phyloP scores from a whole-genome alignment of 257 asterid species.

The Solanum medicagineum region DNA sequence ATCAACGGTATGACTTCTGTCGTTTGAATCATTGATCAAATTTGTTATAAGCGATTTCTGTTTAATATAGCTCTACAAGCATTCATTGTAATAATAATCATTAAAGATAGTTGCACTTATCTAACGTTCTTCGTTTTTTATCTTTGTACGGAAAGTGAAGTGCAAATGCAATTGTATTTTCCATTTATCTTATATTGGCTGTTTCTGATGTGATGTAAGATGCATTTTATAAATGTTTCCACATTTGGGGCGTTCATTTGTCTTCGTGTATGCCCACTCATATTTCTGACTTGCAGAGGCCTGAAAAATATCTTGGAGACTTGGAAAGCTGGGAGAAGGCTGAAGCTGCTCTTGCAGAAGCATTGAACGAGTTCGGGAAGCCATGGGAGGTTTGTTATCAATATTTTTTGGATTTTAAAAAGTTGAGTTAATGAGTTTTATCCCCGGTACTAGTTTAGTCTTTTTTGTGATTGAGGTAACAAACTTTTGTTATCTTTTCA shows the following conservation, averaged over 20 bases:
- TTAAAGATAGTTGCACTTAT: not conserved
- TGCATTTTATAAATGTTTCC: not conserved
- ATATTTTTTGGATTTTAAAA: not conserved
- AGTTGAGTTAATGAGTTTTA: not conserved
- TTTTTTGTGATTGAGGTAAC: not conserved
- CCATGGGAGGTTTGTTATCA: constrained; percentile 81
- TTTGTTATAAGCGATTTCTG: not conserved
- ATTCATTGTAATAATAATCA: not conserved
- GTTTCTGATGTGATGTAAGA: not conserved
- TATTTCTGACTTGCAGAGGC: constrained; percentile 50
- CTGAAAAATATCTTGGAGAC: constrained; percentile 89
- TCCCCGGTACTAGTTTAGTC: not conserved
- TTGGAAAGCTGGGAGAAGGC: constrained; percentile 74
- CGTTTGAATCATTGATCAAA: not conserved
- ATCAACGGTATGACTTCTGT: constrained; percentile 60
- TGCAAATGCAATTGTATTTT: not conserved
- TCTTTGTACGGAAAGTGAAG: not conserved
- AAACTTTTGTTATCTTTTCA: not conserved
- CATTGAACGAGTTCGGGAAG: constrained; percentile 80
- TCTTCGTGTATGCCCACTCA: not conserved
- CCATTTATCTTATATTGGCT: not conserved
- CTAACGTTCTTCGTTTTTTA: not conserved
- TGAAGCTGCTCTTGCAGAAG: constrained; percentile 84
- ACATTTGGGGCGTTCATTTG: not conserved
- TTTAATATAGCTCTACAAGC: not conserved